Evolutionary conservation across 2,329 filamentous ascomycete species (phyloP), one percentile per base, ranked within the genome.

Genomic region (Albophoma yamanashiensis): DNA sequence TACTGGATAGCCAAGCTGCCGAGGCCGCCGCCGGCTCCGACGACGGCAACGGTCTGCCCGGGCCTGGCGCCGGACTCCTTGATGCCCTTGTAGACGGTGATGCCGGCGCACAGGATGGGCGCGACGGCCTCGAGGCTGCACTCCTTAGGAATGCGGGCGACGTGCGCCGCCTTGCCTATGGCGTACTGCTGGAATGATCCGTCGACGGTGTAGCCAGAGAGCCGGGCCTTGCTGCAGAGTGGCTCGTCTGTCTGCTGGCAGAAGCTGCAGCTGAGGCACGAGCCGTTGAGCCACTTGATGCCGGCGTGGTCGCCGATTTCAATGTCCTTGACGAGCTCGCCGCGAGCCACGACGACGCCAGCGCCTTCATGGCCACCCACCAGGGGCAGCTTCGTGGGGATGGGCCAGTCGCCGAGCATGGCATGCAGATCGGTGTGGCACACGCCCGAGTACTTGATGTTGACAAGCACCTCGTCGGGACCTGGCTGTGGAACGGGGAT

Each of bases 121-220:
- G 91, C 83, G 61, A 95, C 81, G 58, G 85, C 85, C 70, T 92
- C 91, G 53, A 96, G 85, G 61, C 85, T 79, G 63, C 88, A 83
- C 20, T 88, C 84, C 74, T 92, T 88, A 65, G 89, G 89, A 64
- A 97, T 88, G 66, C 88, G 86, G 36, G 91, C 90, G 20, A 94
- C 86, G 74, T 96, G 90, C 22, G 88, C 85, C 20, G 91, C 92
- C 75, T 96, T 95, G 66, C 87, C 92, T 66, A 96, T 84, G 73
- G 84, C 85, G 78, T 96, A 97, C 79, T 96, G 87, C 79, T 97
- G 92, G 83, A 97, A 97, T 50, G 87, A 87, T 39, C 92, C 92
- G 72, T 96, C 90, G 71, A 96, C 91, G 5, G 91, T 95, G 82
- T 95, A 96, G 60, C 93, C 93, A 0, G 91, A 95, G 47, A 96